phyloP scores from a whole-genome alignment of 768 basidiomycete species.

The Lyophyllum decastes region DNA sequence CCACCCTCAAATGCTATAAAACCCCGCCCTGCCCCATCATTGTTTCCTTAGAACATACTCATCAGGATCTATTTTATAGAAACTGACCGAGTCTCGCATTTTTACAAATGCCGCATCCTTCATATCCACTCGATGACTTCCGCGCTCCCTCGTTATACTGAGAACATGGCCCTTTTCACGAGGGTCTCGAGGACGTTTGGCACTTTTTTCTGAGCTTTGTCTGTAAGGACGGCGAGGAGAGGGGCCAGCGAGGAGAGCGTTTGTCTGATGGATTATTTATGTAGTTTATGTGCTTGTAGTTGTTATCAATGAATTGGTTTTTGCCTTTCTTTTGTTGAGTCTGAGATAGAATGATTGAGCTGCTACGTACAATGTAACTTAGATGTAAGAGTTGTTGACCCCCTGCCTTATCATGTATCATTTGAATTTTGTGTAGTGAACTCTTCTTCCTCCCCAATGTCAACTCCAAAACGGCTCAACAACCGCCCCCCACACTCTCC shows the following conservation, averaged over 20 bases:
- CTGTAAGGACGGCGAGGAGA: slow-evolving; percentile 9
- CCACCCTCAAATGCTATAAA: slow-evolving; percentile 18
- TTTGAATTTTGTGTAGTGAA: too few species aligned
- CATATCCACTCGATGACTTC: slow-evolving; percentile 28
- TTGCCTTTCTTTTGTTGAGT: not conserved
- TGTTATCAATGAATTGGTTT: not conserved
- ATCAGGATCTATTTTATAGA: slow-evolving; percentile 32
- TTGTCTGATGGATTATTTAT: slow-evolving; percentile 23
- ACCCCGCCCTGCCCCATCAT: not conserved
- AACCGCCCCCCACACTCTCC: slow-evolving; percentile 34
- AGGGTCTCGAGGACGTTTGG: slow-evolving; percentile 29
- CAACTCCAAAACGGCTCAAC: slow-evolving; percentile 30
- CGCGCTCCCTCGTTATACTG: slow-evolving; percentile 25
- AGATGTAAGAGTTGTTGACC: too few species aligned
- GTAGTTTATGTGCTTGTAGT: not conserved
- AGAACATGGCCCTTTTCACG: slow-evolving; percentile 22
- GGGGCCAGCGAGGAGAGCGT: slow-evolving; percentile 22
- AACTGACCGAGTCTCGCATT: slow-evolving; percentile 31
- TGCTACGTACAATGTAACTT: too few species aligned
- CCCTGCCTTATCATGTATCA: too few species aligned
- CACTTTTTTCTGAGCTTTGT: slow-evolving; percentile 2
- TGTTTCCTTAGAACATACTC: slow-evolving; percentile 27
- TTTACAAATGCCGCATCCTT: slow-evolving; percentile 30
- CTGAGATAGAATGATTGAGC: not conserved
- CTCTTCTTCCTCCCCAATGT: slow-evolving; percentile 6